Evolutionary conservation across 345 rosid genomes (phyloP).

Genomic region (Hibiscus trionum): DNA sequence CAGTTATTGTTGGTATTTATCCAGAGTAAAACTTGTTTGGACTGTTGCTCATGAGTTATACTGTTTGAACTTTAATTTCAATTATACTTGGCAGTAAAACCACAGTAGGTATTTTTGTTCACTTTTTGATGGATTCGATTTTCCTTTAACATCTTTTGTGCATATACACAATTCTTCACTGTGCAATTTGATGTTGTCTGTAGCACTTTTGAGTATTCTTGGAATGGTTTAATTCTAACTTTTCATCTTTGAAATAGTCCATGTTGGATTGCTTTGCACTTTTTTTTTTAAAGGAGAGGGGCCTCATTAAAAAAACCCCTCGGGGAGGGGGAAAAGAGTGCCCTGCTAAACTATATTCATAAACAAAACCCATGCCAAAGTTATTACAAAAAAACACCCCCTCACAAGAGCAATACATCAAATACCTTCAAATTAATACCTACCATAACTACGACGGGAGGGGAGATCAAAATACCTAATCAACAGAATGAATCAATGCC

Average conservation of each 20-base stretch:
- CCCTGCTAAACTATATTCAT: no score
- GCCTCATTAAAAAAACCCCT: no score
- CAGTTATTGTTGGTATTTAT: neutral
- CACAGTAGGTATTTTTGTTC: neutral
- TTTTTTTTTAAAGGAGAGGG: neutral
- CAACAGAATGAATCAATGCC: no score
- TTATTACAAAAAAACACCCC: no score
- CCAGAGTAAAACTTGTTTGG: neutral
- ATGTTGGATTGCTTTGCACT: neutral
- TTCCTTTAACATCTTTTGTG: neutral
- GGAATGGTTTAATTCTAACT: neutral
- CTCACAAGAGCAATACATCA: no score
- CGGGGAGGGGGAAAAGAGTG: no score
- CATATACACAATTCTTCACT: neutral
- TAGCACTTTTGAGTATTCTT: neutral
- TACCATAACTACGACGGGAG: no score
- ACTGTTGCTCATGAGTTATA: neutral
- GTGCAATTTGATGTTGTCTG: neutral
- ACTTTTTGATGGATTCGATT: neutral
- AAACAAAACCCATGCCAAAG: no score
- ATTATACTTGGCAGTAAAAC: neutral
- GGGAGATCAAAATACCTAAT: no score
- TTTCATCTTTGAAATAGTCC: neutral
- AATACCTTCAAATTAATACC: no score
- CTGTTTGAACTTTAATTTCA: neutral